Base-by-base conservation (phyloP, 2,329 filamentous ascomycete genomes). In the Cytospora paraplurivora region DNA sequence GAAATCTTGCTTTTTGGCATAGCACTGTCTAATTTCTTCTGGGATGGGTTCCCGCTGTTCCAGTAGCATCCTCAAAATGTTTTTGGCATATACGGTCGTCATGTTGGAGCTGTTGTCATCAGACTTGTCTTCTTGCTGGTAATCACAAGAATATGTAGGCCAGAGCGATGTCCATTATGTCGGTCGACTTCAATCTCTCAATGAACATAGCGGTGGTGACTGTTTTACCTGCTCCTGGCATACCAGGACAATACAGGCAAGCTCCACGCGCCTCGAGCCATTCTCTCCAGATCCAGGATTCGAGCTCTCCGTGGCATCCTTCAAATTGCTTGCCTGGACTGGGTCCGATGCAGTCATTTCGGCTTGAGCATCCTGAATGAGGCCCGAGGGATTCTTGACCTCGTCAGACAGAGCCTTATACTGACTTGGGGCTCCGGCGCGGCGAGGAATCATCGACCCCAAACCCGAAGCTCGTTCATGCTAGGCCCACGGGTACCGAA, bases 391-490 rank as follows among this genome's bases (percentile, higher is more conserved):
- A 10, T 47, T 47, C 7, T 19, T 47, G n/a, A 47, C 41, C n/a
- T 47, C 41, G n/a, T 47, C 41, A 47, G 41, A 21, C n/a, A 47
- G 41, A 47, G 41, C 41, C n/a, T 10, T 47, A n/a, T 47, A 47
- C 41, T 19, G 41, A 15, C 41, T 19, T 21, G n/a, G 41, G 12
- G 41, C 41, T 4, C 41, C 41, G n/a, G n/a, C 41, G n/a, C n/a
- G n/a, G n/a, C n/a, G n/a, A n/a, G n/a, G n/a, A n/a, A n/a, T n/a
- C n/a, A n/a, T n/a, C n/a, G n/a, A n/a, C n/a, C n/a, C n/a, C n/a
- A n/a, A n/a, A n/a, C n/a, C n/a, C n/a, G n/a, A n/a, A n/a, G n/a
- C n/a, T n/a, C n/a, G n/a, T n/a, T n/a, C n/a, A n/a, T n/a, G n/a
- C n/a, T n/a, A n/a, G n/a, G 34, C 34, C 34, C 34, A 35, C 34